A percentile compares a stretch with the other conserved stretches of the same genome.
Conservation (phyloP, 2,329 filamentous ascomycete genomes). For the Allantophomopsis cytisporea region DNA sequence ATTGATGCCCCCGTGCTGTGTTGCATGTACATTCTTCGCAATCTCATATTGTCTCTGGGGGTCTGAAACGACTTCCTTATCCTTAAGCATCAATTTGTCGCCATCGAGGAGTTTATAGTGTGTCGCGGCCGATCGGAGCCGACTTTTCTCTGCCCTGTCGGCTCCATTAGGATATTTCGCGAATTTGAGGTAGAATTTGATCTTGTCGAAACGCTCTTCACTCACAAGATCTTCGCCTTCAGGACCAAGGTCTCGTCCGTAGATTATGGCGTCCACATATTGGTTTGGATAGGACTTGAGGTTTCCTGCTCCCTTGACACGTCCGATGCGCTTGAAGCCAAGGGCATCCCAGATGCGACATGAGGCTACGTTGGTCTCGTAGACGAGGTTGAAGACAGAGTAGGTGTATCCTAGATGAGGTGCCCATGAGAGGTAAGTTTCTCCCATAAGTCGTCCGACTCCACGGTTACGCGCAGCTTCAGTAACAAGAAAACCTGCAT, state of each 20-base stretch:
- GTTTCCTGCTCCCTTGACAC: slow-evolving; percentile 41
- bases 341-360: slow-evolving; percentile 62
- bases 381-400: slow-evolving; percentile 63
- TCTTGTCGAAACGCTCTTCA: slow-evolving; percentile 97
- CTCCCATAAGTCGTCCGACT: slow-evolving; percentile 40
- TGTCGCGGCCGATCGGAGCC: slow-evolving; percentile 81
- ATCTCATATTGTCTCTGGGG: slow-evolving; percentile 85
- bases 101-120: slow-evolving; percentile 74
- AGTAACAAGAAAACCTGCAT: slow-evolving; percentile 45
- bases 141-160: slow-evolving; percentile 89
- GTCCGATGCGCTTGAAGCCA: slow-evolving; percentile 60
- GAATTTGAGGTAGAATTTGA: slow-evolving; percentile 92
- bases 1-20: slow-evolving; percentile 85
- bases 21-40: slow-evolving; percentile 60
- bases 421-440: slow-evolving; percentile 42
- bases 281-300: slow-evolving; percentile 35
- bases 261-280: slow-evolving; percentile 44
- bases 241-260: slow-evolving; percentile 39
- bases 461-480: slow-evolving; percentile 39
- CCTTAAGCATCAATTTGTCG: slow-evolving; percentile 89
- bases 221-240: slow-evolving; percentile 74
- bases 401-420: slow-evolving; percentile 53
- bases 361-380: slow-evolving; percentile 60
- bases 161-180: slow-evolving; percentile 87
- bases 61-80: slow-evolving; percentile 92